Conservation (phyloP, 257 asterid species). For the Solanum appendiculatum region DNA sequence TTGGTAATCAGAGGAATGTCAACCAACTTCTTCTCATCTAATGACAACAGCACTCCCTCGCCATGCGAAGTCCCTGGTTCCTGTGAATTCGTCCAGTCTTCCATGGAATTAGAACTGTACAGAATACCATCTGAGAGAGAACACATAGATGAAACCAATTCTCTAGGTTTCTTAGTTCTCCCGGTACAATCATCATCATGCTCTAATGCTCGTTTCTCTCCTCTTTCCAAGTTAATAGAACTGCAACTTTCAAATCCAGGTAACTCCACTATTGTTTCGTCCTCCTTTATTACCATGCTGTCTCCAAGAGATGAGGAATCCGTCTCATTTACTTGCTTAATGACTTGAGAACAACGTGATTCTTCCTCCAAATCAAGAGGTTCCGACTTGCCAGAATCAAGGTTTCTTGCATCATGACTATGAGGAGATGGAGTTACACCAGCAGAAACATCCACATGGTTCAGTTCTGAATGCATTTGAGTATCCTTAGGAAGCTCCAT, state of each 20-base stretch:
- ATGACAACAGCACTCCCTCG: constrained; percentile 14
- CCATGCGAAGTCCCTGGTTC: constrained; percentile 31
- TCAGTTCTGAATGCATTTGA: constrained; percentile 13
- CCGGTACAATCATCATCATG: constrained; percentile 27
- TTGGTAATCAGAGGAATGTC: constrained; percentile 39
- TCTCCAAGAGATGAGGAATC: constrained; percentile 18
- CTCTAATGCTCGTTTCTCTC: constrained; percentile 51
- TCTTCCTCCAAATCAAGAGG: constrained; percentile 16
- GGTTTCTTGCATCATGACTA: constrained; percentile 16
- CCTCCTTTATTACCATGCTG: constrained; percentile 22
- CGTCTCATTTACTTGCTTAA: constrained; percentile 10
- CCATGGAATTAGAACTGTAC: constrained; percentile 28
- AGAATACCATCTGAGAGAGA: constrained; percentile 35
- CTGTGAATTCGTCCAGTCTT: constrained; percentile 23
- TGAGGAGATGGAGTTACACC: constrained; percentile 27
- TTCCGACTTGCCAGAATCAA: constrained; percentile 17
- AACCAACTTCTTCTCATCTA: constrained; percentile 40
- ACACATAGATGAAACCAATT: constrained; percentile 8
- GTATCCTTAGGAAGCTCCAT: constrained; percentile 35
- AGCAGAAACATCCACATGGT: constrained; percentile 25
- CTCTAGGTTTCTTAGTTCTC: constrained; percentile 26
- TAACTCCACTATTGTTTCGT: constrained; percentile 19
- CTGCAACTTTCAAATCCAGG: constrained; percentile 34
- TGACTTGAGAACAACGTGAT: constrained; percentile 10
- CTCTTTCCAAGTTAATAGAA: constrained; percentile 28